Percentiles rank a stretch among this genome's conserved stretches.
phyloP scores from a whole-genome alignment of 1,139 yeast genomes.

The Kazachstania sp. region DNA sequence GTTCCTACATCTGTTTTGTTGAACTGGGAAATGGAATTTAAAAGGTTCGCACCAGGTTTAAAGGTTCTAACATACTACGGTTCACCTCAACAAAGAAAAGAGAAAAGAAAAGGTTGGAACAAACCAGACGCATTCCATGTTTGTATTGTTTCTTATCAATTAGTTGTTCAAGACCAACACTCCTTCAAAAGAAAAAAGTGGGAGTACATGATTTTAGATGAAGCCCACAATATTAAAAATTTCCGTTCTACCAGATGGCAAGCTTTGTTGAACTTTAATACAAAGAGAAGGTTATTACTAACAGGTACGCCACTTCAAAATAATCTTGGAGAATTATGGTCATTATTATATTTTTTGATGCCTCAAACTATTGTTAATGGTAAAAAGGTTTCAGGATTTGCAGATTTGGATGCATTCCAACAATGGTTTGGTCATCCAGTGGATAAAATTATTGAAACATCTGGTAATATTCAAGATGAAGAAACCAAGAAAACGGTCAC shows the following conservation, averaged over 20 bases:
- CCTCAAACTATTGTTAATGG: conserved; percentile 45
- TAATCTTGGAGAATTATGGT: conserved; percentile 89
- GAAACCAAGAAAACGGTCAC: conserved; percentile 83
- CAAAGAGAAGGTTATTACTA: conserved; percentile 74
- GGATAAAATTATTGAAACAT: conserved; percentile 78
- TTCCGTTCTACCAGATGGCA: conserved; percentile 97
- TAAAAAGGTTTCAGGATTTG: conserved; percentile 76
- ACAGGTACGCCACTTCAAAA: conserved; percentile 97
- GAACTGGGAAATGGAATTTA: conserved; percentile 99
- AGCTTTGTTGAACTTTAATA: conserved; percentile 85
- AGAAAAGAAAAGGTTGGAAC: conserved; percentile 96
- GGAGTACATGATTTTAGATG: conserved; percentile 96
- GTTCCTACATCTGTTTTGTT: conserved; percentile 99
- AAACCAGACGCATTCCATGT: conserved; percentile 94
- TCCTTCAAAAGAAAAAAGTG: conserved; percentile 87
- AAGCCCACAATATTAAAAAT: conserved; percentile 96
- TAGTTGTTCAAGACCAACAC: conserved; percentile 93
- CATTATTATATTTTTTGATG: conserved; percentile 86
- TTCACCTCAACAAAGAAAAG: conserved; percentile 94
- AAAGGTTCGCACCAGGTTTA: conserved; percentile 96
- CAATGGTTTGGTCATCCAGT: conserved; percentile 98
- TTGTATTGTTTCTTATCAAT: conserved; percentile 91
- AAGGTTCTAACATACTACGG: conserved; percentile 95
- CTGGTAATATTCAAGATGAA: conserved; percentile 42
- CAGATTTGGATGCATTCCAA: conserved; percentile 89